Evolutionary conservation across 1,284 basidiomycete genomes (phyloP), one percentile per base, ranked within the genome.

Genomic region (Tremellales sp.): DNA sequence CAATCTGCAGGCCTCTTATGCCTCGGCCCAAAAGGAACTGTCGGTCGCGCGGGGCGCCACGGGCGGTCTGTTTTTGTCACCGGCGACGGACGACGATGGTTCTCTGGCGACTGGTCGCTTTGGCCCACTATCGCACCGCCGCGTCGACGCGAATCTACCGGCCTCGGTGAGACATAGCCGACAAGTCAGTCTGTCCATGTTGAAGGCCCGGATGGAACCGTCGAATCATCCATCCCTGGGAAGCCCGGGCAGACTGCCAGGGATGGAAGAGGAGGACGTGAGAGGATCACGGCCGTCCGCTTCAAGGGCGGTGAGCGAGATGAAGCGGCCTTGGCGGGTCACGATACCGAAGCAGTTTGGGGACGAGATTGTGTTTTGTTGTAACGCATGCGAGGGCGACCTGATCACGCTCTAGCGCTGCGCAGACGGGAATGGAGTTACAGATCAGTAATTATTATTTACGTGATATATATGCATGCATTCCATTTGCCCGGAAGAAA

Each of bases 131-230:
- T 16, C 31, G 7, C 47, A 45, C 25, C 43, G 50, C 7, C 47
- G 50, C 12, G 72, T 79, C 50, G 85, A 87, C 55, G 78, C 82
- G 19, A 78, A 78, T 38, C 76, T 92, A 35, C 82, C 86, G 1
- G 79, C 84, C 0, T 82, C 86, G 64, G 84, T 86, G 26, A 76
- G 81, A 31, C 87, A 91, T 70, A 90, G 90, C 65, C 83, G 89
- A 43, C 81, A 84, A 60, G 81, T 88, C 51, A 89, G 87, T 66
- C 73, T 93, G 51, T 82, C 82, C 61, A 90, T 91, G 81, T 80
- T 93, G 44, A 90, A 89, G 66, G 88, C 87, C 22, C 81, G 89
- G 35, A 91, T 93, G 68, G 86, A 87, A 16, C 36, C 45, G 7
- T 19, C 38, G 3, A 41, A 19, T n/a, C 27, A 37, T 24, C 38